These are phyloP conservation scores for Apiospora arundinis DNA, from an alignment of 2,329 filamentous ascomycete species.

Conservation along the genomic window DNA sequence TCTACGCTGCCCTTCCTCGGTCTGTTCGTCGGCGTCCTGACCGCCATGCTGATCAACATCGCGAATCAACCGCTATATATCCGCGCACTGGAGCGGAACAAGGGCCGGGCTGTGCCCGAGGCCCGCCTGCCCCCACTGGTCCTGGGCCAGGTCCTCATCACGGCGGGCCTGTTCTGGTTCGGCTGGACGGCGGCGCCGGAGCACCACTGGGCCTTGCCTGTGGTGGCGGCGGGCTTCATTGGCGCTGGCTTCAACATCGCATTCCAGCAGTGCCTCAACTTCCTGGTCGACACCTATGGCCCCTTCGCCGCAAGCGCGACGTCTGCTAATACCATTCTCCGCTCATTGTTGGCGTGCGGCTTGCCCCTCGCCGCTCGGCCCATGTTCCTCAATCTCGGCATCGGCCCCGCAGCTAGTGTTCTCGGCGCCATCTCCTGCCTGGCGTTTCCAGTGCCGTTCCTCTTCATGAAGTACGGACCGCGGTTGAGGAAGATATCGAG, in stretches of 20 bases:
- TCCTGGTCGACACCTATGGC: constrained; percentile 17
- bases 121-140: constrained; percentile 20
- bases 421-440: background rate
- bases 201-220: constrained; percentile 18
- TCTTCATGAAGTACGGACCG: constrained; percentile 11
- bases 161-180: constrained; percentile 21
- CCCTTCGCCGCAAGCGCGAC: background rate
- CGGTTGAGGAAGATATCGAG: background rate
- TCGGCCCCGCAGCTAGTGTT: background rate
- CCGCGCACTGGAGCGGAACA: constrained; percentile 19
- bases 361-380: constrained; percentile 8
- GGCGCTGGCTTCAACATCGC: constrained; percentile 27
- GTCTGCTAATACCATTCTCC: constrained; percentile 16
- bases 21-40: constrained; percentile 50
- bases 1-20: constrained; percentile 53
- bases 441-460: constrained; percentile 6
- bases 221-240: constrained; percentile 17
- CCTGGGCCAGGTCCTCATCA: constrained; percentile 11
- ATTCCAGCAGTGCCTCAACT: constrained; percentile 18
- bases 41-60: constrained; percentile 18
- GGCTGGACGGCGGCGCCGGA: constrained; percentile 21
- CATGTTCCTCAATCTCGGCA: constrained; percentile 5
- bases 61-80: constrained; percentile 34
- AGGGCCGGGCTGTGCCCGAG: constrained; percentile 20
- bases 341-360: background rate